Percentiles rank a stretch among this genome's conserved stretches.
phyloP scores from a whole-genome alignment of 257 asterid species.

The Orobanche coerulescens region DNA sequence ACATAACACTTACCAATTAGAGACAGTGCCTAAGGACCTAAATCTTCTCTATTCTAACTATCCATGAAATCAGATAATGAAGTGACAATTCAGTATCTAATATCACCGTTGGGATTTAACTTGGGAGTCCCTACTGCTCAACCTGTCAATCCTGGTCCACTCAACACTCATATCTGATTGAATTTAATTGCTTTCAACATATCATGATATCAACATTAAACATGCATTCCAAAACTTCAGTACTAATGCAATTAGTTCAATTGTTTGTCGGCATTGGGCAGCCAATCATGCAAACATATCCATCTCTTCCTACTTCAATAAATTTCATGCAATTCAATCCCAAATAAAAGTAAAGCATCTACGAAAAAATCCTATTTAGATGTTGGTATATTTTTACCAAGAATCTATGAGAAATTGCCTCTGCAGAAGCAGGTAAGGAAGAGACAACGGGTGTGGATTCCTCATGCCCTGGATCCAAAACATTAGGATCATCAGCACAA shows the following conservation, averaged over 20 bases:
- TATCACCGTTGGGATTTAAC: not conserved
- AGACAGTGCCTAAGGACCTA: not conserved
- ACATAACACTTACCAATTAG: too few relatives aligned
- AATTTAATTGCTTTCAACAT: not conserved
- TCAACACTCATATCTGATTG: not conserved
- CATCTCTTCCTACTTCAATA: not conserved
- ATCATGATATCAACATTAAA: not conserved
- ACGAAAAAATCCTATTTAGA: not conserved
- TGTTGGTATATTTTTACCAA: conserved; percentile 53
- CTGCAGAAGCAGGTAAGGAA: conserved; percentile 37
- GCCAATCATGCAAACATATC: not conserved
- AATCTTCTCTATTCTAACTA: not conserved
- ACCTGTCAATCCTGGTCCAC: not conserved
- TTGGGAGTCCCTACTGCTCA: not conserved
- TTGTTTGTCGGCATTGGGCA: not conserved
- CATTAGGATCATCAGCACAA: conserved; percentile 74
- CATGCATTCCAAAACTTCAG: not conserved
- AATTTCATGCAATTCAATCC: not conserved
- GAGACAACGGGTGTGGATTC: conserved; percentile 41
- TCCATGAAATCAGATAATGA: not conserved
- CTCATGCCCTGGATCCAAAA: conserved; percentile 59
- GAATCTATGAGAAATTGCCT: conserved; percentile 75
- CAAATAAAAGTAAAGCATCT: not conserved
- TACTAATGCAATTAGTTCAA: not conserved
- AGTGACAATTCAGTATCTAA: not conserved